These are phyloP conservation scores for Aspergillus hancockii DNA, from an alignment of 495 filamentous ascomycete species.

Conservation along the genomic window DNA sequence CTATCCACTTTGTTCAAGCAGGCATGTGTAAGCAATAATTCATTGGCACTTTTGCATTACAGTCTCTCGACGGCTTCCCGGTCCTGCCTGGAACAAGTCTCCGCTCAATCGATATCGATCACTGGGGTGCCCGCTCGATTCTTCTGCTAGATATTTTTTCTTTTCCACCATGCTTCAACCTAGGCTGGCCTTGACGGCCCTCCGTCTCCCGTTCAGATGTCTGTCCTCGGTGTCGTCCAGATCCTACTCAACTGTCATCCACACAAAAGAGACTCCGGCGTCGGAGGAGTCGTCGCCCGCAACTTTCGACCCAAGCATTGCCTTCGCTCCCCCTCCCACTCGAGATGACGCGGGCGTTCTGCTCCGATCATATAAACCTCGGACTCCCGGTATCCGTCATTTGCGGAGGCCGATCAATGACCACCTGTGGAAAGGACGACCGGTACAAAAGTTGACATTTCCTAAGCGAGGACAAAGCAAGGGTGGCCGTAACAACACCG, in stretches of 20 bases:
- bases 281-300: conserved; percentile 30
- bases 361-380: conserved; percentile 87
- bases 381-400: conserved; percentile 92
- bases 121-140: not conserved
- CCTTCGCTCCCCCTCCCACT: conserved; percentile 47
- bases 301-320: conserved; percentile 39
- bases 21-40: conserved; percentile 19
- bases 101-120: conserved; percentile 12
- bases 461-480: conserved; percentile 88
- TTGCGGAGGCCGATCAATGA: conserved; percentile 90
- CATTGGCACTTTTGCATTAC: not conserved
- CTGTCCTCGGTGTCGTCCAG: conserved; percentile 43
- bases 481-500: conserved; percentile 88
- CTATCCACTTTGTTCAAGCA: not conserved
- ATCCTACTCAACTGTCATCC: conserved; percentile 56
- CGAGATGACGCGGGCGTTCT: conserved; percentile 37
- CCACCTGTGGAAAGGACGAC: conserved; percentile 91
- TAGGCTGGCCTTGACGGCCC: conserved; percentile 55
- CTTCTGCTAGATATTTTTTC: not conserved
- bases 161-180: conserved; percentile 61
- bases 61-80: not conserved
- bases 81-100: not conserved
- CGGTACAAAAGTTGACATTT: conserved; percentile 79
- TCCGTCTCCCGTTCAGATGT: conserved; percentile 50
- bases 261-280: conserved; percentile 37